Percentiles rank a stretch among this genome's conserved stretches.
phyloP scores from a whole-genome alignment of 2,329 filamentous ascomycete genomes.

The Cladosporium phlei region DNA sequence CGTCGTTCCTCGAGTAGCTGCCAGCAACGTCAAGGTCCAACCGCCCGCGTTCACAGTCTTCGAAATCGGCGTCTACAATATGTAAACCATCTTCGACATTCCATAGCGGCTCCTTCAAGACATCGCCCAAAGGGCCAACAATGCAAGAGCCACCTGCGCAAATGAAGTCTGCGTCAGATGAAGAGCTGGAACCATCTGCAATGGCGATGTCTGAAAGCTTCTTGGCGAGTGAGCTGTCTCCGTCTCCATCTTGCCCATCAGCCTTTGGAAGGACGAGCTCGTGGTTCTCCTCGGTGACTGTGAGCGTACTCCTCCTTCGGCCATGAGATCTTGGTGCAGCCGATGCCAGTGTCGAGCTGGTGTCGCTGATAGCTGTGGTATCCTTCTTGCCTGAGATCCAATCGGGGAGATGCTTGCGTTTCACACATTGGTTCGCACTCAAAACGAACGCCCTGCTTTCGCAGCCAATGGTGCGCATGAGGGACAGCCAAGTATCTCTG shows the following conservation, averaged over 20 bases:
- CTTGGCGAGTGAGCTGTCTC: slow-evolving; percentile 7
- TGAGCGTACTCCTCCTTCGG: slow-evolving; percentile 39
- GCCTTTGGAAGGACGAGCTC: slow-evolving; percentile 46
- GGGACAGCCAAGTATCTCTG: slow-evolving; percentile 72
- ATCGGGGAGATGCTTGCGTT: slow-evolving; percentile 51
- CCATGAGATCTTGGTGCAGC: slow-evolving; percentile 14
- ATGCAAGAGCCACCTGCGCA: slow-evolving; percentile 79
- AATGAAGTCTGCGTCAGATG: slow-evolving; percentile 48
- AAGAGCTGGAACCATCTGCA: slow-evolving; percentile 12
- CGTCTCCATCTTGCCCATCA: slow-evolving; percentile 10
- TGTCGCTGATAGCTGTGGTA: not conserved
- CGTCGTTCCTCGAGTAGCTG: slow-evolving; percentile 72
- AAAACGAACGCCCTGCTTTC: slow-evolving; percentile 85
- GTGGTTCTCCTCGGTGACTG: slow-evolving; percentile 47
- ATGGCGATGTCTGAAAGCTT: slow-evolving; percentile 8
- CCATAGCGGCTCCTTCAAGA: slow-evolving; percentile 77
- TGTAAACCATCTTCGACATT: slow-evolving; percentile 66
- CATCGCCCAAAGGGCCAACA: slow-evolving; percentile 71
- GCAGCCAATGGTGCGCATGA: slow-evolving; percentile 76
- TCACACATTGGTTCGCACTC: slow-evolving; percentile 77
- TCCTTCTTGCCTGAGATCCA: slow-evolving; percentile 46
- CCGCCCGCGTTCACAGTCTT: slow-evolving; percentile 77
- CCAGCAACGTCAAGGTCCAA: slow-evolving; percentile 81
- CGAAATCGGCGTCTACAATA: slow-evolving; percentile 73
- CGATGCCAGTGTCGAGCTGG: not conserved